Conservation (phyloP, 106 monocot genomes). For the Apostasia shenzhenica region DNA sequence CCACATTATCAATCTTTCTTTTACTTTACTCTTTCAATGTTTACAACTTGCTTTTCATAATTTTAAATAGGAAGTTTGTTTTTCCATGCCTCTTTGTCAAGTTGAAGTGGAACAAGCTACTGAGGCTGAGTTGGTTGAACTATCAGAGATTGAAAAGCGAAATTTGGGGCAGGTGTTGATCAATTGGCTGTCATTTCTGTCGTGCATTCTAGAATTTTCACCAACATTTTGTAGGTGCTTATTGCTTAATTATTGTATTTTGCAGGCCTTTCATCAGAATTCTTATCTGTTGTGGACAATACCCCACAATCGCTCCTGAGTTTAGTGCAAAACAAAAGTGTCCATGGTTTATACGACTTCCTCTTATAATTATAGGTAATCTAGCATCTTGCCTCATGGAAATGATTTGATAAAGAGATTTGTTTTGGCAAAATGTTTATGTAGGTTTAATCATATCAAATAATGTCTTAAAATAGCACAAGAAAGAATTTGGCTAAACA, state of each 20-base stretch:
- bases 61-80: constrained; percentile 44
- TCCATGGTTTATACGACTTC: constrained; percentile 80
- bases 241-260: not conserved
- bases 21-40: too few species aligned
- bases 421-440: too few species aligned
- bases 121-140: constrained; percentile 77
- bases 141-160: constrained; percentile 72
- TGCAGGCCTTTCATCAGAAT: constrained; percentile 61
- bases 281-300: constrained; percentile 59
- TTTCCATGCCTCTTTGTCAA: constrained; percentile 86
- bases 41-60: too few species aligned
- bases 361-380: constrained; percentile 85
- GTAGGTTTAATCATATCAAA: too few species aligned
- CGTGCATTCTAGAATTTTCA: not conserved
- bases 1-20: too few species aligned
- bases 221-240: not conserved
- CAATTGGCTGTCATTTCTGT: not conserved
- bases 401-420: too few species aligned
- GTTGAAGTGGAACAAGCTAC: constrained; percentile 65
- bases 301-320: constrained; percentile 69
- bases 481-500: too few species aligned
- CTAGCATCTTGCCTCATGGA: not conserved
- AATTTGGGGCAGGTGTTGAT: constrained; percentile 71
- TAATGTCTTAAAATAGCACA: too few species aligned
- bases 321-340: constrained; percentile 61